Evolutionary conservation across 164 flowering plant genomes (phyloP), one percentile per base, ranked within the genome.

Genomic region (Chloranthus sessilifolius): DNA sequence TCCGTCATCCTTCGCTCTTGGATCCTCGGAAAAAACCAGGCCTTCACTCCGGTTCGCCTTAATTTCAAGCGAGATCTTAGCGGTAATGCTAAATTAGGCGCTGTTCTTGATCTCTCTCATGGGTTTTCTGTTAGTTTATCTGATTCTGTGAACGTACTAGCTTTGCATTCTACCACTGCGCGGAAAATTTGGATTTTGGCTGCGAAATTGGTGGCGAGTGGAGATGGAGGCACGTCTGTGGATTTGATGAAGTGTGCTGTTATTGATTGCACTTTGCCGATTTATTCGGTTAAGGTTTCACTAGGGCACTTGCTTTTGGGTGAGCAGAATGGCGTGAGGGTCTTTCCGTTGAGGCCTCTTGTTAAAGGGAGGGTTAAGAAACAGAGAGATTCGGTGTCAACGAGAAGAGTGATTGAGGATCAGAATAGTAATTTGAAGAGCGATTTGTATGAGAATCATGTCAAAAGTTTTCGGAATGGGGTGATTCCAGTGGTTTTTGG

Each of bases 261-360:
- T 66, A 69, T 90, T 27, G 84, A 81, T 29, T 83, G 95, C 56
- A 50, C 44, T 12, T 15, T 48, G 36, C 89, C 84, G 21, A 74
- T 87, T 34, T 82, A 68, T 64, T 54, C 76, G 3, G 46, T 84
- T 20, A 55, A 56, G 50, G 58, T 84, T 53, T 76, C 75, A 0
- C 63, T 44, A 59, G 87, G 80, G 64, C 66, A 61, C 49, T 68
- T 90, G 73, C 25, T 90, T 43, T 58, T 90, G 60, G 97, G 95
- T 41, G 95, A 87, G 63, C 76, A 71, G 22, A 64, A 70, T 64
- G 97, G 95, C 60, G 91, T 90, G 50, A 73, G 95, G 67, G 78
- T 81, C 60, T 78, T 79, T 26, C 78, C 72, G 6, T 46, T 90
- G 75, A 70, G 73, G 61, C 67, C 53, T 5, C 65, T 90, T 42